Percentiles rank a stretch among this genome's conserved stretches.
These are phyloP conservation scores for Cubamyces lactineus DNA, from an alignment of 768 basidiomycete species.

Conservation along the genomic window DNA sequence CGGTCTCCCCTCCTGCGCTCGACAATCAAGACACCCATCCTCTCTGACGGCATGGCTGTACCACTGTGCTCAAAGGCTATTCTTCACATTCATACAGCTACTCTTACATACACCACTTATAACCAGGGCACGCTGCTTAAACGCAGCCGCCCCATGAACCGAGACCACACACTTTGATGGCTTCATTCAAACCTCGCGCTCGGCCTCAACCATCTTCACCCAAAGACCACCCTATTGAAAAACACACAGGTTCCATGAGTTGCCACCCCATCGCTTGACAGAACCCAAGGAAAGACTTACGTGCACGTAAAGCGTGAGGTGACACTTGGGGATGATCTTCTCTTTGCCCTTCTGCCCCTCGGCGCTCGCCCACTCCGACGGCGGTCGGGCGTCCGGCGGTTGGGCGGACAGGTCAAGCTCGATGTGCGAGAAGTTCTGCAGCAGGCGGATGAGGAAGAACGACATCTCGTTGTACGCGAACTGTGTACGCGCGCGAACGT, in stretches of 20 bases:
- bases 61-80: too few relatives aligned
- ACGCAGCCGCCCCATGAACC: too few relatives aligned
- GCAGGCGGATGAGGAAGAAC: slow-evolving; percentile 54
- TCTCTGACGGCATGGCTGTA: too few relatives aligned
- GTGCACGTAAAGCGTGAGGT: slow-evolving; percentile 47
- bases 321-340: slow-evolving; percentile 43
- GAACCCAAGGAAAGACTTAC: slow-evolving; percentile 24
- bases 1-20: not conserved
- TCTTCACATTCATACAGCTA: too few relatives aligned
- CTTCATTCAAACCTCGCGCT: slow-evolving; percentile 10
- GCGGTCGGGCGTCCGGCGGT: slow-evolving; percentile 34
- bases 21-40: not conserved
- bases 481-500: slow-evolving; percentile 25
- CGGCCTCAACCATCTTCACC: slow-evolving; percentile 33
- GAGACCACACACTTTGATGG: too few relatives aligned
- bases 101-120: too few relatives aligned
- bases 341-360: slow-evolving; percentile 44
- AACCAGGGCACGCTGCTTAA: too few relatives aligned
- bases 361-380: slow-evolving; percentile 38
- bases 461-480: slow-evolving; percentile 60
- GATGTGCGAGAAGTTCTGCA: slow-evolving; percentile 52
- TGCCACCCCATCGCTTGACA: not conserved
- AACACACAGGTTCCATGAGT: not conserved
- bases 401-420: slow-evolving; percentile 43
- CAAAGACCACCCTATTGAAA: slow-evolving; percentile 33